These are phyloP conservation scores for Heliophila coronopifolia DNA, from an alignment of 441 rosid species.

Conservation along the genomic window DNA sequence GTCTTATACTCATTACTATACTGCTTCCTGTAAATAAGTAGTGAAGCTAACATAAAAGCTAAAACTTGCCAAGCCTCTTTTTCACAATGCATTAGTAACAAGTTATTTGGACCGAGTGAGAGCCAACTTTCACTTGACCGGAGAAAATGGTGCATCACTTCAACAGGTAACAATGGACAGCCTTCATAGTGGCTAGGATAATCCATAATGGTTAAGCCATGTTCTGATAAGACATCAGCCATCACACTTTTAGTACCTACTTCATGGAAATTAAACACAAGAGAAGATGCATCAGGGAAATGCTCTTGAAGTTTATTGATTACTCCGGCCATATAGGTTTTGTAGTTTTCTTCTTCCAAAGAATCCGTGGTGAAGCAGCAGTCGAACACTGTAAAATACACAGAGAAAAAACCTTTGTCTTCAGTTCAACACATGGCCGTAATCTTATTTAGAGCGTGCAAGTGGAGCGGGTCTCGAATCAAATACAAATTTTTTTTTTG, in stretches of 20 bases:
- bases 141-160: slow-evolving; percentile 80
- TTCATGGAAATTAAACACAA: slow-evolving; percentile 84
- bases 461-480: no score
- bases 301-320: slow-evolving; percentile 63
- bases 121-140: slow-evolving; percentile 96
- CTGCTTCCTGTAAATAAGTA: slow-evolving; percentile 78
- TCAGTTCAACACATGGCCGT: no score
- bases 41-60: slow-evolving; percentile 76
- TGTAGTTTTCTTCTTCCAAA: slow-evolving; percentile 60
- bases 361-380: slow-evolving; percentile 71
- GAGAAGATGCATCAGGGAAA: slow-evolving; percentile 68
- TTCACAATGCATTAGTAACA: slow-evolving; percentile 89
- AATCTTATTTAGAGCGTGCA: no score
- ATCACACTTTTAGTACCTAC: slow-evolving; percentile 52
- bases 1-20: slow-evolving; percentile 81
- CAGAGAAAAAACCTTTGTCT: neutral
- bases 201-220: slow-evolving; percentile 89
- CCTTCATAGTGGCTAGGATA: slow-evolving; percentile 92
- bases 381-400: slow-evolving; percentile 61
- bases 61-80: slow-evolving; percentile 80
- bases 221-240: slow-evolving; percentile 53
- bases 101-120: slow-evolving; percentile 62
- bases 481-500: no score
- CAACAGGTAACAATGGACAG: slow-evolving; percentile 74
- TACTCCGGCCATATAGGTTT: slow-evolving; percentile 51